Percentiles rank a stretch among this genome's conserved stretches.
These are phyloP conservation scores for Aspergillus alliaceus DNA, from an alignment of 2,329 filamentous ascomycete genomes.

Conservation along the genomic window DNA sequence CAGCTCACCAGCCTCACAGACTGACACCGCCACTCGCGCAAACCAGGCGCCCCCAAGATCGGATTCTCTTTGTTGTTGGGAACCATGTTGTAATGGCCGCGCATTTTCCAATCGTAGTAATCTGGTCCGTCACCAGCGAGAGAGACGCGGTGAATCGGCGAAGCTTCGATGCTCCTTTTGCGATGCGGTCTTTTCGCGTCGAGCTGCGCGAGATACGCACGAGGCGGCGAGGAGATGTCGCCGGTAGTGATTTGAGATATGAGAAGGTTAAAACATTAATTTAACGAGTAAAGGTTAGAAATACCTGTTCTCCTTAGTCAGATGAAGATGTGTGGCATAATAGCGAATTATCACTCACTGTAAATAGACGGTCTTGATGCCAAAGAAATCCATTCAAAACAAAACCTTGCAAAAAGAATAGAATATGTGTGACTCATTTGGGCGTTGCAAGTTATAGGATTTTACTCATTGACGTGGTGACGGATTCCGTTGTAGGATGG, in stretches of 20 bases:
- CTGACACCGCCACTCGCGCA: not conserved
- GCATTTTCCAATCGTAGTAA: constrained; percentile 3
- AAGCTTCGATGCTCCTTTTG: constrained; percentile 9
- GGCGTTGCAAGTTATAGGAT: no score
- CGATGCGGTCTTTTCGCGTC: constrained; percentile 7
- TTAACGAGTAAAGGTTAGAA: no score
- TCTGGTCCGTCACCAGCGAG: constrained; percentile 3
- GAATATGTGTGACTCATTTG: no score
- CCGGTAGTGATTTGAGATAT: not conserved
- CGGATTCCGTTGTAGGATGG: not conserved
- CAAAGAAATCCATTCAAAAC: no score
- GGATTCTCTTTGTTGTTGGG: not conserved
- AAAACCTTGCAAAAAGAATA: no score
- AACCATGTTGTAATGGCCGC: constrained; percentile 4
- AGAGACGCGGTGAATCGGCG: not conserved
- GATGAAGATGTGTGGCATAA: no score
- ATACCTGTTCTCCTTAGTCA: no score
- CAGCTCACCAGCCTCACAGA: not conserved
- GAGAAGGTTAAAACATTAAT: not conserved
- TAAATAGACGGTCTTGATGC: no score
- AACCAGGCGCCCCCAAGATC: not conserved
- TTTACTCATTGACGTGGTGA: not conserved
- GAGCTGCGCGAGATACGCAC: constrained; percentile 3
- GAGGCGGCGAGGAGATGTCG: not conserved
- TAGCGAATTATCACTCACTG: no score